Evolutionary conservation across 2,329 filamentous ascomycete genomes (phyloP).

Genomic region (Cytospora mali): DNA sequence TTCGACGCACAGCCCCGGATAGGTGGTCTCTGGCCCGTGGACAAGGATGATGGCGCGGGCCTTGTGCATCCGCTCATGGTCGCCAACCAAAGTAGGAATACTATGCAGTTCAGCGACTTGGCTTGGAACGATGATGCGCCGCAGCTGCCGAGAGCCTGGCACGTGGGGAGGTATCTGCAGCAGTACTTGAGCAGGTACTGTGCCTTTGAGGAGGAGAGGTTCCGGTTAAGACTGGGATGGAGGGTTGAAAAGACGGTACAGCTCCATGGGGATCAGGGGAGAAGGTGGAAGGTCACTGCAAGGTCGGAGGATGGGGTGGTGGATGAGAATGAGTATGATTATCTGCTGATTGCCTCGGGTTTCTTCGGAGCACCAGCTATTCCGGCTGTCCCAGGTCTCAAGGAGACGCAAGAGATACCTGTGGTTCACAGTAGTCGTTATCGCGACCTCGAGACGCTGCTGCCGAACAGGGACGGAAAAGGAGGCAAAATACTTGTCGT

Average conservation of each 20-base stretch:
- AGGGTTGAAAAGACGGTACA: slow-evolving; percentile 47
- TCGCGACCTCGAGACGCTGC: slow-evolving; percentile 53
- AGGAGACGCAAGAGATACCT: slow-evolving; percentile 45
- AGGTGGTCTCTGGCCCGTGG: slow-evolving; percentile 76
- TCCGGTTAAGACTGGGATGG: slow-evolving; percentile 53
- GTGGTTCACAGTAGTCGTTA: slow-evolving; percentile 72
- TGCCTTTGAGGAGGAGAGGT: slow-evolving; percentile 38
- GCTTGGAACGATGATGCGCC: slow-evolving; percentile 66
- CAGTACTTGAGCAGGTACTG: slow-evolving; percentile 65
- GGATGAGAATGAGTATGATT: slow-evolving; percentile 63
- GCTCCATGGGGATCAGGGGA: slow-evolving; percentile 31
- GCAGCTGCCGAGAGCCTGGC: slow-evolving; percentile 75
- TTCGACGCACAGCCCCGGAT: slow-evolving; percentile 68
- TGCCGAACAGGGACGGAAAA: slow-evolving; percentile 42
- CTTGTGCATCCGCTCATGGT: slow-evolving; percentile 68
- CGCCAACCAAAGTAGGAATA: slow-evolving; percentile 77
- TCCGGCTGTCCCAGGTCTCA: slow-evolving; percentile 44
- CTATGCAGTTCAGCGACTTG: slow-evolving; percentile 72
- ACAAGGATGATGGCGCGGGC: slow-evolving; percentile 50
- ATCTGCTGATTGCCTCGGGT: slow-evolving; percentile 72
- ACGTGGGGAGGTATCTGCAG: slow-evolving; percentile 73
- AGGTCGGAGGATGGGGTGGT: slow-evolving; percentile 40
- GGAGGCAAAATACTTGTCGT: slow-evolving; percentile 70
- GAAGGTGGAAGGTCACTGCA: slow-evolving; percentile 46
- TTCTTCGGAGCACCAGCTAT: slow-evolving; percentile 70